Percentiles rank a stretch among this genome's conserved stretches.
Conservation (phyloP, 257 asterid genomes). For the Salvia hispanica region DNA sequence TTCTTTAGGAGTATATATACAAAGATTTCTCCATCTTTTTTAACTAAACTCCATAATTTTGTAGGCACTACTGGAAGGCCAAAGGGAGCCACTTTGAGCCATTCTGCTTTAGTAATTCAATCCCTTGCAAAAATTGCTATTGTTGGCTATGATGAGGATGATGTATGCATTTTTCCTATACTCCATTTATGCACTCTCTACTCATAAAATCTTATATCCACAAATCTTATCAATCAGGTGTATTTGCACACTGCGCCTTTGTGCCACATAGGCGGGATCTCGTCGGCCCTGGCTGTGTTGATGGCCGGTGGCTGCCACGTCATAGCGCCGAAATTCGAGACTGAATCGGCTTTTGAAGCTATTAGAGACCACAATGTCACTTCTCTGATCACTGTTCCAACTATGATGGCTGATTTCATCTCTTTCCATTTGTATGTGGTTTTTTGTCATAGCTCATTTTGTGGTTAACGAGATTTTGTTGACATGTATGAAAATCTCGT, state of each 20-base stretch:
- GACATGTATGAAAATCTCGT: neutral
- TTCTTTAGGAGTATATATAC: no score
- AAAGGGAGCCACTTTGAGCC: constrained; percentile 79
- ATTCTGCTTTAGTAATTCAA: constrained; percentile 71
- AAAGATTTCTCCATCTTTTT: no score
- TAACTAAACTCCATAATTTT: no score
- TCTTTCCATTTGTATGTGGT: constrained; percentile 48
- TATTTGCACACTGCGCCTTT: constrained; percentile 84
- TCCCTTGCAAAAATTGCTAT: constrained; percentile 85
- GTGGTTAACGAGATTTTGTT: neutral
- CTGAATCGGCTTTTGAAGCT: constrained; percentile 56
- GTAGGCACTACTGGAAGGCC: constrained; percentile 94
- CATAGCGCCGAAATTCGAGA: constrained; percentile 72
- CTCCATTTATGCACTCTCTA: neutral
- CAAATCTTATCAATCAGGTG: constrained; percentile 50
- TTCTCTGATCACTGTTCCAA: constrained; percentile 79
- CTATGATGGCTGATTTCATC: constrained; percentile 89
- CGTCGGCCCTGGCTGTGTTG: constrained; percentile 86
- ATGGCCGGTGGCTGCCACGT: constrained; percentile 89
- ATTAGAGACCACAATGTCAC: constrained; percentile 64
- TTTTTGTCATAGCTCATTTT: neutral
- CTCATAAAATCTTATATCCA: neutral
- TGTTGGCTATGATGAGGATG: constrained; percentile 76
- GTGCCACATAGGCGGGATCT: constrained; percentile 95
- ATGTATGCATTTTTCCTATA: constrained; percentile 47